Percentiles rank a stretch among this genome's conserved stretches.
Evolutionary conservation across 306 rosid species (phyloP).

Genomic region (Rosa rugosa): DNA sequence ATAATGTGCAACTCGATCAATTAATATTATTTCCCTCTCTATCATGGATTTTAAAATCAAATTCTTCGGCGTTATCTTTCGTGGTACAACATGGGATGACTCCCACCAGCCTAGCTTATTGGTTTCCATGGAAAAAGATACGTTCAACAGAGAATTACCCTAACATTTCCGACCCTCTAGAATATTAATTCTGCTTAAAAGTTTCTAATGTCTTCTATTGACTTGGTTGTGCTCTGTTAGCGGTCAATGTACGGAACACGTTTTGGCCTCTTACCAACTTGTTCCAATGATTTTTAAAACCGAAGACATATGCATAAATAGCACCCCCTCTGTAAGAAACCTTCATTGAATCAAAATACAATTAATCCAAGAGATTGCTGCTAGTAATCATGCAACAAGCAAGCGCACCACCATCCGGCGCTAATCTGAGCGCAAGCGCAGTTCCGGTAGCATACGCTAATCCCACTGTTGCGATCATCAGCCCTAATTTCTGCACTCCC

Average conservation of each 20-base stretch:
- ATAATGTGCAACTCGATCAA: not conserved
- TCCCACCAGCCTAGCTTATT: not conserved
- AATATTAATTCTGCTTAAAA: not conserved
- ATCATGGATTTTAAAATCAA: not conserved
- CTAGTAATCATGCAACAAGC: not conserved
- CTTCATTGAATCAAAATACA: not conserved
- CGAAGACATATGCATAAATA: not conserved
- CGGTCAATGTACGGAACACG: not conserved
- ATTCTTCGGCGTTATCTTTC: not conserved
- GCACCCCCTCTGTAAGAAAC: not conserved
- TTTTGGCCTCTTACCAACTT: not conserved
- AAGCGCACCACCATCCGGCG: not conserved
- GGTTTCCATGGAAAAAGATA: not conserved
- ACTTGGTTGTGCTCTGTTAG: not conserved
- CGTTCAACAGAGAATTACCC: not conserved
- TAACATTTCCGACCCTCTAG: not conserved
- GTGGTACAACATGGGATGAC: not conserved
- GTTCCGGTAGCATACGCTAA: not conserved
- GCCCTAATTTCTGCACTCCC: conserved; percentile 44
- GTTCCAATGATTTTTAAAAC: not conserved
- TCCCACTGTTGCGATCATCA: conserved; percentile 28
- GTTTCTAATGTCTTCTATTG: not conserved
- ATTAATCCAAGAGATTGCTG: not conserved
- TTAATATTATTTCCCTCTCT: not conserved
- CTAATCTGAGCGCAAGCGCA: not conserved